phyloP scores from a whole-genome alignment of 495 filamentous ascomycete species.

The Penicillium lividum region DNA sequence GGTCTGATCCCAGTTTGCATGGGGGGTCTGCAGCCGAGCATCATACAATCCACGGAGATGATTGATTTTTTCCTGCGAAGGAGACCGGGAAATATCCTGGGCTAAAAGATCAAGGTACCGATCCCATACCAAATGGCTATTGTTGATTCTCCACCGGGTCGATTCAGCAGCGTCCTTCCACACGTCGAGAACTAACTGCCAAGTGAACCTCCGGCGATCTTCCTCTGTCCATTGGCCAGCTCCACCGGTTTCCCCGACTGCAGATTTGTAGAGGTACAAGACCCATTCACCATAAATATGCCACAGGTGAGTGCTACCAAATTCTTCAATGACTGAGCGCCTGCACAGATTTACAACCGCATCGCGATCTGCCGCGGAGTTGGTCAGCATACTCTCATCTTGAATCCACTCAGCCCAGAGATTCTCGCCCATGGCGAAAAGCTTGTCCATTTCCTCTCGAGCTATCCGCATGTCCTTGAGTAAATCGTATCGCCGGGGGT shows the following conservation, averaged over 20 bases:
- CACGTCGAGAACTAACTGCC: slow-evolving; percentile 71
- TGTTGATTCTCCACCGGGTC: slow-evolving; percentile 77
- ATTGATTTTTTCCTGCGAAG: slow-evolving; percentile 59
- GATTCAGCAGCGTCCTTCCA: slow-evolving; percentile 78
- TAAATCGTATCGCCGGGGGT: slow-evolving; percentile 56
- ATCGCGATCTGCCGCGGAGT: slow-evolving; percentile 62
- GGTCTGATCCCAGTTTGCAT: slow-evolving; percentile 82
- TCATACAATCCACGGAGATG: slow-evolving; percentile 70
- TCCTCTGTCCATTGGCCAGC: slow-evolving; percentile 72
- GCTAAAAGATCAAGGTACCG: slow-evolving; percentile 63
- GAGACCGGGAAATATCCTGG: slow-evolving; percentile 60
- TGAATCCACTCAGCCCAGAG: slow-evolving; percentile 66
- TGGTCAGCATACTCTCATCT: slow-evolving; percentile 62
- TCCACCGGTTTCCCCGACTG: slow-evolving; percentile 56
- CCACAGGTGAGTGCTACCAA: slow-evolving; percentile 84
- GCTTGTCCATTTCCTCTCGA: slow-evolving; percentile 63
- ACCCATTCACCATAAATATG: slow-evolving; percentile 85
- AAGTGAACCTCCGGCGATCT: slow-evolving; percentile 72
- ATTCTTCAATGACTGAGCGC: slow-evolving; percentile 78
- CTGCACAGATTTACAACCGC: slow-evolving; percentile 82
- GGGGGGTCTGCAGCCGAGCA: slow-evolving; percentile 73
- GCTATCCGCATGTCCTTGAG: slow-evolving; percentile 63
- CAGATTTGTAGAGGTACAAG: slow-evolving; percentile 65
- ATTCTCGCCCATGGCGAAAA: slow-evolving; percentile 67
- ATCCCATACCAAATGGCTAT: slow-evolving; percentile 90